Evolutionary conservation across 169 alveolate species (phyloP).

Genomic region (Plasmodium inui): DNA sequence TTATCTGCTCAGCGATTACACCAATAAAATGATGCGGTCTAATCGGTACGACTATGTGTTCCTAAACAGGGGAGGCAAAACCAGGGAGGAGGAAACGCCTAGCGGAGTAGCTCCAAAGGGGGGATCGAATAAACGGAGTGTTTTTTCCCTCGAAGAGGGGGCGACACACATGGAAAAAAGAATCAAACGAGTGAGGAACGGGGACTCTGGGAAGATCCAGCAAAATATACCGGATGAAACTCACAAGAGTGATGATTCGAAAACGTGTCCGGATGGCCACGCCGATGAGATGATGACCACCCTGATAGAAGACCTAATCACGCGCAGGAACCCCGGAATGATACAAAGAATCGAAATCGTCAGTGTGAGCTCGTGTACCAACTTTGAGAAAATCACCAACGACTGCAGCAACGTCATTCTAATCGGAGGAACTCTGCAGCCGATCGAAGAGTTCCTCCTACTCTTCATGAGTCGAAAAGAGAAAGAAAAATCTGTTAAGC

Average conservation of each 20-base stretch:
- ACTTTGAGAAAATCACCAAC: slow-evolving; percentile 59
- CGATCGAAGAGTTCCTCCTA: slow-evolving; percentile 82
- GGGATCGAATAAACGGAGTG: neutral
- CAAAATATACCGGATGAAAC: neutral
- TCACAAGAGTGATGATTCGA: neutral
- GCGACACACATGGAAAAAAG: neutral
- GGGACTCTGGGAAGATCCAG: neutral
- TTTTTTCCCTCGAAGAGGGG: neutral
- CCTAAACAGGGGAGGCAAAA: slow-evolving; percentile 6
- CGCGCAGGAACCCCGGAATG: neutral
- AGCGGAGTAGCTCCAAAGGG: neutral
- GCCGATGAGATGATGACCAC: neutral
- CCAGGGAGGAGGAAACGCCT: neutral
- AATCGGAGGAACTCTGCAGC: slow-evolving; percentile 86
- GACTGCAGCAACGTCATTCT: slow-evolving; percentile 77
- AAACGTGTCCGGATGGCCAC: neutral
- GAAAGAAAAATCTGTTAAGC: slow-evolving; percentile 12
- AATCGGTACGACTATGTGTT: slow-evolving; percentile 74
- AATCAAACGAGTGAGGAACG: neutral
- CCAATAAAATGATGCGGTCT: slow-evolving; percentile 55
- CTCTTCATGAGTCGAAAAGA: slow-evolving; percentile 25
- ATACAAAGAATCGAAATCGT: slow-evolving; percentile 61
- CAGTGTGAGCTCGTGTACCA: slow-evolving; percentile 76
- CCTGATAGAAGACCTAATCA: neutral
- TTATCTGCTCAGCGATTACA: slow-evolving; percentile 62